Conservation (phyloP, 768 basidiomycete species). For the Lentinula raphanica region DNA sequence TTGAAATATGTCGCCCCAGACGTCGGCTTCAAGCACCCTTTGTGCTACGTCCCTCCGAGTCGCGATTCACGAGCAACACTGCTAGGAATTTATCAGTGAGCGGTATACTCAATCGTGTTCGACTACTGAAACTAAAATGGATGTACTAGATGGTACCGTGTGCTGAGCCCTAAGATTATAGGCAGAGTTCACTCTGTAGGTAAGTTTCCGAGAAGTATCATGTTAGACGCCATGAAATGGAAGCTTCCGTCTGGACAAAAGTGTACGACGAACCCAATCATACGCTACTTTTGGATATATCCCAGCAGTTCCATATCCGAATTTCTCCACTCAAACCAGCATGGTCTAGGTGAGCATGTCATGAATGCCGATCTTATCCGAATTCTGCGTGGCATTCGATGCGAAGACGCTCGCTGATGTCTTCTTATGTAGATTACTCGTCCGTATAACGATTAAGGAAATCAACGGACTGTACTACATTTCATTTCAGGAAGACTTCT, state of each 20-base stretch:
- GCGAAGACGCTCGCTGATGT: no score
- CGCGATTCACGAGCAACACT: slow-evolving; percentile 51
- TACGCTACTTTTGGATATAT: slow-evolving; percentile 45
- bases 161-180: slow-evolving; percentile 49
- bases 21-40: slow-evolving; percentile 54
- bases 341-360: slow-evolving; percentile 36
- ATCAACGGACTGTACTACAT: slow-evolving; percentile 39
- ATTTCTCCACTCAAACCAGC: slow-evolving; percentile 39
- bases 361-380: no score
- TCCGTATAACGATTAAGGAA: slow-evolving; percentile 48
- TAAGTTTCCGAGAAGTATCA: slow-evolving; percentile 23
- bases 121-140: no score
- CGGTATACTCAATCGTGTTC: not conserved
- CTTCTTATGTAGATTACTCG: slow-evolving; percentile 36
- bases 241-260: slow-evolving; percentile 12
- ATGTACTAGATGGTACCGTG: slow-evolving; percentile 53
- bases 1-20: slow-evolving; percentile 48
- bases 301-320: slow-evolving; percentile 50
- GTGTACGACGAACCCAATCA: slow-evolving; percentile 43
- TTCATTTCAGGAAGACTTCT: slow-evolving; percentile 52
- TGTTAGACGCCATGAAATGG: not conserved
- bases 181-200: slow-evolving; percentile 38
- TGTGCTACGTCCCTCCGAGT: slow-evolving; percentile 42
- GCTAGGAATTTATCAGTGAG: slow-evolving; percentile 54
- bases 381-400: no score